Evolutionary conservation across 805 yeast genomes (phyloP), one percentile per base, ranked within the genome.

Genomic region (Saccharomyces kudriavzevii): DNA sequence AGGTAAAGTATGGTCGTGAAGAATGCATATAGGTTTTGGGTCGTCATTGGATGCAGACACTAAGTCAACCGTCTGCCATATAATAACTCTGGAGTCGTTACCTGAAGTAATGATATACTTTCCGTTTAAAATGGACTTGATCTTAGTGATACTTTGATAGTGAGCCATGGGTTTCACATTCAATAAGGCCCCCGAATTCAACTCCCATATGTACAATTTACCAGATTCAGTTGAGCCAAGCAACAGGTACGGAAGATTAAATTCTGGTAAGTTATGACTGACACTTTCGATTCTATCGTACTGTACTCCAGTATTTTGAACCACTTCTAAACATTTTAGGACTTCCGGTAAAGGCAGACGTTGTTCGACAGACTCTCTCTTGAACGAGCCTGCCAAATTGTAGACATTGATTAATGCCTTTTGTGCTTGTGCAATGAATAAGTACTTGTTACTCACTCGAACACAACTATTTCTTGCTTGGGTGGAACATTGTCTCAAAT

Each of bases 331-430:
- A 64, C 89, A 80, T 13, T 79, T 70, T 45, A 91, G 69, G 51
- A 81, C 82, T 68, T 89, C 97, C 0, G 97, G 96, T 13, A 91
- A 74, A 0, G 96, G 94, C 45, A 91, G 76, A 61, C 85, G 76
- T 72, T 90, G 94, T 59, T 87, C 89, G 5, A 83, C 79, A 30
- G 88, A 74, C 60, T 77, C 76, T 59, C 72, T 63, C 55, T 67
- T 69, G 29, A 65, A 65, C 2, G 60, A 45, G 20, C 71, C 70
- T 20, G 59, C 50, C 74, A 83, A 77, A 5, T 81, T 70, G 64
- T 89, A 91, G 1, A 85, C 85, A 57, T 86, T 84, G 28, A 91
- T 71, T 55, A 89, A 69, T 0, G 97, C 94, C 64, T 85, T 87
- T 45, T 77, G 80, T n/a, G 75, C 73, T 56, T 85, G 82, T 0